Conservation (phyloP, 2,329 filamentous ascomycete species). For the Sordariomycetes sp. region DNA sequence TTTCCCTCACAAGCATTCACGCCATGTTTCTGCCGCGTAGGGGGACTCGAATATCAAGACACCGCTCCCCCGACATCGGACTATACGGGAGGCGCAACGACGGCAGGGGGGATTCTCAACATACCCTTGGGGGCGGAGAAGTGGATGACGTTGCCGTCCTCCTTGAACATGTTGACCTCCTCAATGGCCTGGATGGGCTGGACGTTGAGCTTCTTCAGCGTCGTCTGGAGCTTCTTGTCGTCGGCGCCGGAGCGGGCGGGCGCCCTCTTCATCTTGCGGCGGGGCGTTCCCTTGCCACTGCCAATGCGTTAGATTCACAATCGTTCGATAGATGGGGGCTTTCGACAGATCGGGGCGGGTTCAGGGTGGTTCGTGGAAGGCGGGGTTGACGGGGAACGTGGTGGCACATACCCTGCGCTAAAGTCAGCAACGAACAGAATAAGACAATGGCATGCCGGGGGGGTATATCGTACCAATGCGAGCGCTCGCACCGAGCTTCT, state of each 20-base stretch:
- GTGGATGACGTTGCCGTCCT: conserved; percentile 99
- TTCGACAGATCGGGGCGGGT: conserved; percentile 13
- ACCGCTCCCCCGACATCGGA: background rate
- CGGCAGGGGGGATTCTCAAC: conserved; percentile 18
- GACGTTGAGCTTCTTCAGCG: conserved; percentile 98
- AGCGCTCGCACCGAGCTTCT: conserved; percentile 44
- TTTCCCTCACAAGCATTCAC: background rate
- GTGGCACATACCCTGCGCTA: conserved; percentile 2
- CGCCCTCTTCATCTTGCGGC: conserved; percentile 97
- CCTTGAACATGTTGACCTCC: conserved; percentile 99
- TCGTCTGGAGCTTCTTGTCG: conserved; percentile 98
- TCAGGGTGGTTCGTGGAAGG: conserved; percentile 11
- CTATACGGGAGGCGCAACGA: background rate
- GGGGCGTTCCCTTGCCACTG: conserved; percentile 93
- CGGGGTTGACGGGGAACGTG: conserved; percentile 2
- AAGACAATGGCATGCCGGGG: background rate
- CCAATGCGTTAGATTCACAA: conserved; percentile 1
- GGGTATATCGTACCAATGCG: conserved; percentile 52
- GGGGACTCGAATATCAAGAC: background rate
- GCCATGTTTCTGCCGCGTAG: background rate
- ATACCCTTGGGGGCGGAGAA: conserved; percentile 95
- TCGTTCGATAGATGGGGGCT: background rate
- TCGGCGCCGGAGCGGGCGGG: conserved; percentile 87
- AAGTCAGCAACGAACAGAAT: background rate
- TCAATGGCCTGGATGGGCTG: conserved; percentile 99